These are phyloP conservation scores for Suhomyces ambrosiae DNA, from an alignment of 1,139 yeast species.

Conservation along the genomic window DNA sequence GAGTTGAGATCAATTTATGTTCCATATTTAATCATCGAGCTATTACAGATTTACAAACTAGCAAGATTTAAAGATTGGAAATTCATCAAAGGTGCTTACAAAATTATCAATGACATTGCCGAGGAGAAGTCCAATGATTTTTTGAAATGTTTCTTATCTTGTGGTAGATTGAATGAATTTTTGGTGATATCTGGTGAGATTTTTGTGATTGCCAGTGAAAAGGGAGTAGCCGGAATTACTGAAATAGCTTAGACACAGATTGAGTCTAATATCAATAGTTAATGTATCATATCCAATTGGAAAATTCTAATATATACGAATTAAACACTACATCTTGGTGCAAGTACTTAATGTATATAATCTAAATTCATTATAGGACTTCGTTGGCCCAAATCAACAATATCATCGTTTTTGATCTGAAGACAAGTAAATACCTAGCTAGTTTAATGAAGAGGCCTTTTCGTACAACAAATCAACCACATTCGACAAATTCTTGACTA, in stretches of 20 bases:
- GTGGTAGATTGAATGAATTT: conserved; percentile 67
- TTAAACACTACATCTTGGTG: too few relatives aligned
- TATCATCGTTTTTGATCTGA: not conserved
- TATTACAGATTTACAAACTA: conserved; percentile 55
- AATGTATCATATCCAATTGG: too few relatives aligned
- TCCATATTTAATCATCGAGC: conserved; percentile 70
- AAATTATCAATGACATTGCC: conserved; percentile 55
- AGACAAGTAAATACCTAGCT: too few relatives aligned
- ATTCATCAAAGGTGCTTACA: conserved; percentile 55
- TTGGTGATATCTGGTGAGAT: conserved; percentile 60
- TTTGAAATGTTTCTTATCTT: conserved; percentile 53
- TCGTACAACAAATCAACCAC: conserved; percentile 93
- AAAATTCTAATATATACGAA: too few relatives aligned
- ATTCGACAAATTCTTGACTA: conserved; percentile 81
- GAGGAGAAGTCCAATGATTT: conserved; percentile 44
- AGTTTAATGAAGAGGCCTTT: conserved; percentile 81
- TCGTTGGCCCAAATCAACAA: not conserved
- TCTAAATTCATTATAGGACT: not conserved
- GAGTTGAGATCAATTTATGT: conserved; percentile 67
- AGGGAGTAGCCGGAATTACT: conserved; percentile 22
- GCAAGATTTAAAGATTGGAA: conserved; percentile 42
- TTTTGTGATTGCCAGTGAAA: conserved; percentile 50
- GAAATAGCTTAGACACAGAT: conserved; percentile 1
- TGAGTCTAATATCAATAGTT: not conserved
- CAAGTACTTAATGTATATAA: too few relatives aligned